A percentile compares a stretch with the other conserved stretches of the same genome.
Evolutionary conservation across 768 basidiomycete genomes (phyloP).

Genomic region (Agrocybe praecox): DNA sequence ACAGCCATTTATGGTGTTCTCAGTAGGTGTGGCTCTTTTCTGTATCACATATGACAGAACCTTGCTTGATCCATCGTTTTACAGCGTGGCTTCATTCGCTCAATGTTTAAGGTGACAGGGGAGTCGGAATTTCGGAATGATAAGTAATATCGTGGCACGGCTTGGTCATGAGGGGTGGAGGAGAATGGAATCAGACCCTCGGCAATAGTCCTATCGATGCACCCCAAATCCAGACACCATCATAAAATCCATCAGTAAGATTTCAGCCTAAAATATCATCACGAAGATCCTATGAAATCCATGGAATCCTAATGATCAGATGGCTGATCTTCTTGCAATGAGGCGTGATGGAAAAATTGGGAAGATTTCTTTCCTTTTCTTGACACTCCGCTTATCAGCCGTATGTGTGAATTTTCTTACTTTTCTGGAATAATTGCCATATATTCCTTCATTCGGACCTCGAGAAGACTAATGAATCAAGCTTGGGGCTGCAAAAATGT

Average conservation of each 20-base stretch:
- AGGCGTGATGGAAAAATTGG: conserved; percentile 26
- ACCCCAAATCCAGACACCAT: conserved; percentile 14
- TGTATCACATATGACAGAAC: neutral
- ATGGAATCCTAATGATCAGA: conserved; percentile 12
- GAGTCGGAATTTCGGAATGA: neutral
- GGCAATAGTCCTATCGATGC: conserved; percentile 12
- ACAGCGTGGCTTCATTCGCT: too few relatives aligned
- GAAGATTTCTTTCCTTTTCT: conserved; percentile 30
- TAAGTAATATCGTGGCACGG: conserved; percentile 13
- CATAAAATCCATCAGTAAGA: conserved; percentile 15
- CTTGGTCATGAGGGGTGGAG: conserved; percentile 18
- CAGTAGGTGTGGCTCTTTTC: neutral
- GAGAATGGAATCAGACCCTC: conserved; percentile 16
- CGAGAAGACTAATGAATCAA: neutral
- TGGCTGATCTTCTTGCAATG: conserved; percentile 16
- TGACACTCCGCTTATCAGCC: conserved; percentile 11
- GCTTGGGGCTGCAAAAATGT: neutral
- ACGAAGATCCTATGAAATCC: conserved; percentile 1
- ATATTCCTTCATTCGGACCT: neutral
- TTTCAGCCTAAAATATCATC: conserved; percentile 1
- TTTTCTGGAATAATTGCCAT: conserved; percentile 3
- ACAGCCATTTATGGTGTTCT: neutral
- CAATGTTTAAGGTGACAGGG: too few relatives aligned
- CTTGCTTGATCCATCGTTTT: too few relatives aligned
- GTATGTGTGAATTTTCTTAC: conserved; percentile 12